Evolutionary conservation across 768 basidiomycete genomes (phyloP), one percentile per base, ranked within the genome.

Genomic region (Mycena vitilis): DNA sequence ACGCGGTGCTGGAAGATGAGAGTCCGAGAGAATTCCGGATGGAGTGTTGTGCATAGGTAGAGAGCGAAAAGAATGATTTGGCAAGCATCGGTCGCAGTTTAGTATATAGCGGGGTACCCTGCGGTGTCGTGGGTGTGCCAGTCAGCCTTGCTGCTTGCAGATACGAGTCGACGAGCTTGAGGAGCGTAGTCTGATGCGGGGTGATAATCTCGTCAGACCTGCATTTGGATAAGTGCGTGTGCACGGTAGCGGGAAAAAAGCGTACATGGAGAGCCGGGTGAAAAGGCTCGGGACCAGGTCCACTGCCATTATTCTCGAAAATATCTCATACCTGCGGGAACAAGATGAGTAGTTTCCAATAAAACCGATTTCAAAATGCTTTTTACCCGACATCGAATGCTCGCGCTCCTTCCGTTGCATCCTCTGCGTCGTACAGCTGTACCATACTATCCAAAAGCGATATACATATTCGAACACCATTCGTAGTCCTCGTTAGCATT

Each of bases 91-190:
- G 86, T 60, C 82, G 82, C 71, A 88, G 80, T 60, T 81, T 81
- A 36, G 75, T 75, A 61, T 88, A 84, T 22, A 81, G 78, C 23
- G 76, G 76, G 23, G 76, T 77, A 45, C 78, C 76, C 36, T 75
- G 71, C 20, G 75, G 73, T 45, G 76, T 73, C 25, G 81, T 63
- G 18, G 70, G 71, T 58, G 62, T 44, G 45, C 57, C 68, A 61
- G 74, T 73, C 61, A 79, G 72, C 70, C 82, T 81, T 34, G 81
- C 79, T 15, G 88, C 85, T 70, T 94, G 91, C 61, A 95, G 81
- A 75, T 94, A 91, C 2, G 94, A 92, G 76, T 97, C 96, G 15
- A 96, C 81, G 18, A 97, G 82, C 78, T 96, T 96, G 65, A 98
- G 87, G 13, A 97, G 81, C n/a, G 88, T 92, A 5, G 90, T 94